Evolutionary conservation across 768 basidiomycete genomes (phyloP), one percentile per base, ranked within the genome.

Genomic region (Termitomyces sp.): DNA sequence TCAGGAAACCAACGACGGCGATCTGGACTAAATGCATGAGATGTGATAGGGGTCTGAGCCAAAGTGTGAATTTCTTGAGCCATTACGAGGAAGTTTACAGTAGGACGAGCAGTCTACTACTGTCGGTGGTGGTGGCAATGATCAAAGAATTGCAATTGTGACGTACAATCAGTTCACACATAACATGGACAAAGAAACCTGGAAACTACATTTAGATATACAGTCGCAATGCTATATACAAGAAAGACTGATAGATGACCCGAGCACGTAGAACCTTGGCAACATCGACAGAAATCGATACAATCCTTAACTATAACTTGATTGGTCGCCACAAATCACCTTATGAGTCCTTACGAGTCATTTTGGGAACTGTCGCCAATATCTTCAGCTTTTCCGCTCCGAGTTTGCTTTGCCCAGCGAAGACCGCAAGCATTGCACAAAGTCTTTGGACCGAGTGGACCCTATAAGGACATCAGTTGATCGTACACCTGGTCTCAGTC

Each of bases 371-470:
- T 59, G 9, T 44, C 58, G 8, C 59, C 64, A 34, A 69, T 68
- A 41, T 78, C 76, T 49, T 79, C 76, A 13, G 57, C 64, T 61
- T 72, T 77, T 32, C 76, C 61, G 4, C 36, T 55, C 8, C 61
- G 71, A 63, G 72, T 72, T 62, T 78, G 77, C 59, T 97, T 96
- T 29, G 94, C 94, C 92, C 93, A 96, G 54, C 94, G 81, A 41
- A 98, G 73, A 26, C 95, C 95, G 63, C 96, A 97, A 2, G 94
- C 94, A 71, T 98, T 97, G 77, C 96, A 98, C 5, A 98, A 74
- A n/a, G 96, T 97, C 75, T 98, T 99, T 1, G 96, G 94, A 36
- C 96, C 96, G 55, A 84, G 79, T 1, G 96, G 96, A 12, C 96
- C 96, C 91, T 91, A 62, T 5, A 46, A 32, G 51, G 59, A 32